Base-by-base conservation (phyloP, 495 filamentous ascomycete genomes). In the Annulohypoxylon nitens region DNA sequence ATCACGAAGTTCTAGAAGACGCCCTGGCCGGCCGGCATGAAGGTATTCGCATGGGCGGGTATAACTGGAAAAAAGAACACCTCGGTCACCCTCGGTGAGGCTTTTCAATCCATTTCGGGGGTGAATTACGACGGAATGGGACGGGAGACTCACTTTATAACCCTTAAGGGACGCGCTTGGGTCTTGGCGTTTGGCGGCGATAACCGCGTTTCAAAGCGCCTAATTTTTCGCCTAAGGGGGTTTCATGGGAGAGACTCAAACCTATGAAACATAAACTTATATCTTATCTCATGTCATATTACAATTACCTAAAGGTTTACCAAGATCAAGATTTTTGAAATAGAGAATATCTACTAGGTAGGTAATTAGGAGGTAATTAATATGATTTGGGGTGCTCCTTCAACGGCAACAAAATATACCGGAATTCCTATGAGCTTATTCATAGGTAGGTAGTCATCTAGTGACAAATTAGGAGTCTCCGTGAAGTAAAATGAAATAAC, bases 131-230 rank as follows among this genome's bases (percentile, higher is more conserved):
- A 47, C 43, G 12, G n/a, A 14, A 18, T 12, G 16, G 3, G 5
- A 47, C 43, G 43, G 43, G 8, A 47, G 43, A 47, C 16, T 20
- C 16, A 6, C n/a, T 16, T 47, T 47, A 47, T 43, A n/a, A 11
- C 39, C 39, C 39, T 43, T n/a, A 43, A 14, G n/a, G 43, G 43
- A 0, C 5, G 8, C 43, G 16, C 43, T 47, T 18, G 8, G 43
- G 43, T 47, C 43, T 47, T 47, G 43, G 43, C 43, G 43, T 47
- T 47, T 47, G 43, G 43, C 43, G 43, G 16, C 43, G 43, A 20
- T 47, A 12, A 47, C 43, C 43, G 43, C 43, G 43, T 47, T 20
- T 47, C 43, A 47, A 20, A 18, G 43, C n/a, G 43, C n/a, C 18
- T 7, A 20, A 47, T 7, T 47, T 20, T 47, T 47, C 6, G 14